phyloP scores from a whole-genome alignment of 192 early-diverging fungal genomes.

The Chytriomyces hyalinus region DNA sequence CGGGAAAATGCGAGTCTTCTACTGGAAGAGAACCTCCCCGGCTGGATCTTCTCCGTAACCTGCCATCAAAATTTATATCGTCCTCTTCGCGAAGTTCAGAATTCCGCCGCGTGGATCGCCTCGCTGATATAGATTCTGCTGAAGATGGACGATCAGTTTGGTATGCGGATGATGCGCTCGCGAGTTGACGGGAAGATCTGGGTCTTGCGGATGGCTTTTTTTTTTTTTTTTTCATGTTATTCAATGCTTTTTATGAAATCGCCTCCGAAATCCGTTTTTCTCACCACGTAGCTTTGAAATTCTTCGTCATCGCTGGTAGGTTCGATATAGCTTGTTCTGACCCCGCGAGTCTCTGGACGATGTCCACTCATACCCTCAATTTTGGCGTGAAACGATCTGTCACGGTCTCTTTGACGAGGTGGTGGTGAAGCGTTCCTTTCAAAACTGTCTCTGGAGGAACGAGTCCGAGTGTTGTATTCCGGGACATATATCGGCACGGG shows the following conservation, averaged over 20 bases:
- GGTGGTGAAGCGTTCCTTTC: background rate
- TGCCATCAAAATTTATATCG: no score
- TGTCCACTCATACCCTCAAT: background rate
- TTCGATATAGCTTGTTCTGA: background rate
- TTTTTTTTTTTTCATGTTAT: no score
- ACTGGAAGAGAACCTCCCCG: no score
- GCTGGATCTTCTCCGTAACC: no score
- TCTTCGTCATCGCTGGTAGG: constrained; percentile 13
- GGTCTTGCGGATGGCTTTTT: no score
- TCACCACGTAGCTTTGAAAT: background rate
- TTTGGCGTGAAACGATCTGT: background rate
- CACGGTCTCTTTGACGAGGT: background rate
- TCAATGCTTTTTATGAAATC: no score
- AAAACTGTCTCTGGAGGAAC: background rate
- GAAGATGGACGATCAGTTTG: background rate
- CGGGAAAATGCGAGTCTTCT: background rate
- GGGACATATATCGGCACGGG: background rate
- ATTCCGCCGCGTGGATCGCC: background rate
- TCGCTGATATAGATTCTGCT: background rate
- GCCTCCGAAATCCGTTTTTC: background rate
- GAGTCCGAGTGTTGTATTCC: background rate
- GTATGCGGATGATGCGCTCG: no score
- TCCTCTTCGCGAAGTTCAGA: background rate
- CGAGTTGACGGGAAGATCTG: no score
- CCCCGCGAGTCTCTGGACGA: background rate